These are phyloP conservation scores for Kentomonas sorsogonicus DNA, from an alignment of 208 protist species.

Conservation along the genomic window DNA sequence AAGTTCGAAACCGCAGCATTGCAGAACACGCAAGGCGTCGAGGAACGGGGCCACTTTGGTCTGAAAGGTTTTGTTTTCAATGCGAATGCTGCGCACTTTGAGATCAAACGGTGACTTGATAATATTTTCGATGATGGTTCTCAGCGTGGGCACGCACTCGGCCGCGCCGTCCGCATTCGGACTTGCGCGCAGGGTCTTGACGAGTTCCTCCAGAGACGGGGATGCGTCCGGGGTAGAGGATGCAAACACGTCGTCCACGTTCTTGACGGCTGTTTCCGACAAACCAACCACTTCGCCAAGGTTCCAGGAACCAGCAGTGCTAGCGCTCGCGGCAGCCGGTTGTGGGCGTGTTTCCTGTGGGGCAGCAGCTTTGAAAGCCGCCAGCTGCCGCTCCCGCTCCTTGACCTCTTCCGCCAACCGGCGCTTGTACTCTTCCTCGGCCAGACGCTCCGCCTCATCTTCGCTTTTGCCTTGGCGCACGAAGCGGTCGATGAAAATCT, in stretches of 20 bases:
- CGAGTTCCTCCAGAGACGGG: too few relatives aligned
- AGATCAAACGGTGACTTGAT: constrained; percentile 49
- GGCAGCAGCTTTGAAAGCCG: constrained; percentile 11
- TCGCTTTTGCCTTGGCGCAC: constrained; percentile 40
- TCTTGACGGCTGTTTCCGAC: neutral
- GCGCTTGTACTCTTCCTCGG: constrained; percentile 48
- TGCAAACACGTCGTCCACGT: neutral
- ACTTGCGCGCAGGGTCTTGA: constrained; percentile 21
- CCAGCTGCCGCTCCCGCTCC: constrained; percentile 28
- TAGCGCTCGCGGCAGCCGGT: neutral
- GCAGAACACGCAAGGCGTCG: constrained; percentile 46
- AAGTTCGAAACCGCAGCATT: constrained; percentile 60
- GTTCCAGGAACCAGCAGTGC: neutral
- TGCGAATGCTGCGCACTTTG: constrained; percentile 59
- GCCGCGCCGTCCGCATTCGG: constrained; percentile 8
- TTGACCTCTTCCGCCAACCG: constrained; percentile 11
- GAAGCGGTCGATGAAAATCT: constrained; percentile 66
- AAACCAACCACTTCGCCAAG: too few relatives aligned
- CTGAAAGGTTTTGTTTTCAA: constrained; percentile 48
- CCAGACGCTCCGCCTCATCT: constrained; percentile 45
- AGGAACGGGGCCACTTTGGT: constrained; percentile 36
- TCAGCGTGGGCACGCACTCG: constrained; percentile 41
- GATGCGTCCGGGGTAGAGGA: too few relatives aligned
- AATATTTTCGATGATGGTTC: constrained; percentile 64
- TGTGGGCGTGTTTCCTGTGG: neutral